Evolutionary conservation across 1,284 basidiomycete species (phyloP), one percentile per base, ranked within the genome.

Genomic region (Leccinum pachyderme): DNA sequence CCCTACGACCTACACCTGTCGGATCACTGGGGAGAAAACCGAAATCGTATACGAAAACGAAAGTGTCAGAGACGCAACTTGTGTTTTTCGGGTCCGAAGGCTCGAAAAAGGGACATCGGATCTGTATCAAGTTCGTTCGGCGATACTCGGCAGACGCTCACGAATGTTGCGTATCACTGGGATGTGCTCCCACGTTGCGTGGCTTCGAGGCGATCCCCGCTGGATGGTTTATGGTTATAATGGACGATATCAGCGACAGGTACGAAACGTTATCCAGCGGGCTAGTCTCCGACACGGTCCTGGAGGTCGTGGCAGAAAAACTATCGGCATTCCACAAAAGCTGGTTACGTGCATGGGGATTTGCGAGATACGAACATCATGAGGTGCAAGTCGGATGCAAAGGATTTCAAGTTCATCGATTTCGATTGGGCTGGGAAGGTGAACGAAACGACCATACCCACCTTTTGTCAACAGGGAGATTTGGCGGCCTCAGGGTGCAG

Each of bases 341-440:
- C 37, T 6, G 37, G 44, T 3, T 51, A 12, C 18, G 50, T 51
- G 15, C 50, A 51, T 8, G 31, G 33, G 1, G 33, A 52, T 4
- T 4, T 52, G 2, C 45, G 39, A 4, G 37, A 53, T 4, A 22
- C 29, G 13, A 48, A 48, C n/a, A 53, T 48, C 3, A 48, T 53
- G 35, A 35, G 27, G 15, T 45, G 15, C 11, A 45, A 13, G 44
- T 24, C 25, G 15, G 27, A 29, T 15, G 13, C 5, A 13, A n/a
- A 12, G 27, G 13, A 29, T 6, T 45, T 45, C 44, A 45, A 31
- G 33, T 13, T 52, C 22, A 24, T 48, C 29, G 46, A 47, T n/a
- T 48, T 53, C 28, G 52, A 53, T n/a, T 53, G 52, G 37, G 46
- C 37, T 3, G 46, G 52, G 7, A 27, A 43, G 3, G 25, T 13